Percentiles rank a stretch among this genome's conserved stretches.
phyloP scores from a whole-genome alignment of 179 eudicot genomes.

The Actinidia polygama region DNA sequence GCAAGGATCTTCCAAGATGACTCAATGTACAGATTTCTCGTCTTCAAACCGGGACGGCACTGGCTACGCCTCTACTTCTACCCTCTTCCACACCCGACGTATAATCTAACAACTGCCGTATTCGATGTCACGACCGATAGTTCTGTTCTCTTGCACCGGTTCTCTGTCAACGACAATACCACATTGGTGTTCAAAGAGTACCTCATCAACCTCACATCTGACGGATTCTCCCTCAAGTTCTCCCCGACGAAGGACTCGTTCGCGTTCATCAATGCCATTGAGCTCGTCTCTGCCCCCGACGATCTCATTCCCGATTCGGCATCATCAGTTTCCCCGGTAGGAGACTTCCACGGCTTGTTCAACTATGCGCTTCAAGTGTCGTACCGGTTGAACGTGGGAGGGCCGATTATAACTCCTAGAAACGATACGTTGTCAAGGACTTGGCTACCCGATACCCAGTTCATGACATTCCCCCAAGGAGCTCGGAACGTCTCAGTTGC shows the following conservation, averaged over 20 bases:
- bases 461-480: constrained; percentile 55
- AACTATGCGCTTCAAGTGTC: constrained; percentile 53
- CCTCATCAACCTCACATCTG: constrained; percentile 64
- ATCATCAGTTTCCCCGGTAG: constrained; percentile 43
- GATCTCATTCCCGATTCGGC: constrained; percentile 61
- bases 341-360: constrained; percentile 46
- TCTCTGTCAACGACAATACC: constrained; percentile 34
- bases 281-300: constrained; percentile 72
- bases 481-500: constrained; percentile 43
- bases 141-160: constrained; percentile 72
- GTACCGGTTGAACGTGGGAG: constrained; percentile 77
- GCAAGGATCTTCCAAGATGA: constrained; percentile 67
- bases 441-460: constrained; percentile 60
- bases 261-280: constrained; percentile 85
- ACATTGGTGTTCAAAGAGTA: constrained; percentile 62
- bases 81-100: constrained; percentile 64
- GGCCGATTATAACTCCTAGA: constrained; percentile 60
- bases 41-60: constrained; percentile 66
- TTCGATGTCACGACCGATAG: constrained; percentile 67
- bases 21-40: constrained; percentile 68
- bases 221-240: constrained; percentile 56
- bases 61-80: constrained; percentile 73
- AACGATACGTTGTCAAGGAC: constrained; percentile 82
- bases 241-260: constrained; percentile 69
- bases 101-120: constrained; percentile 58